phyloP scores from a whole-genome alignment of 768 basidiomycete species.

The Auricularia cornea region DNA sequence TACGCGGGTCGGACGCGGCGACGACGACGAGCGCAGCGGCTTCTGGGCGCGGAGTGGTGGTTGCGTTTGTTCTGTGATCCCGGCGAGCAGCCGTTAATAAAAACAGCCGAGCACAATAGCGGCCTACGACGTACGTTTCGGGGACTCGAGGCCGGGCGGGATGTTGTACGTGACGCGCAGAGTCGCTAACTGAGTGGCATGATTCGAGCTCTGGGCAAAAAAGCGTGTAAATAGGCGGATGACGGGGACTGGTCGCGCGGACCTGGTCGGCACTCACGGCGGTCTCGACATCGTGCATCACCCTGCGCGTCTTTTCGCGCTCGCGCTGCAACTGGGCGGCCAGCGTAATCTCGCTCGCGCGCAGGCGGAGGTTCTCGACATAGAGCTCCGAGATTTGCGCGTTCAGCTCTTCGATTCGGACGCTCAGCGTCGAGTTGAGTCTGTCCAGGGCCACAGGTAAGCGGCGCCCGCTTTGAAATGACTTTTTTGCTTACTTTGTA shows the following conservation, averaged over 20 bases:
- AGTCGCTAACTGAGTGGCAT: not conserved
- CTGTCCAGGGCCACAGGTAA: constrained; percentile 26
- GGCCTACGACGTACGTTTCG: too few species aligned
- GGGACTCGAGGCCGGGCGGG: not conserved
- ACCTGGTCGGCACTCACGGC: constrained; percentile 39
- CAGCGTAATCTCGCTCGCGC: constrained; percentile 72
- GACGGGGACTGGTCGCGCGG: too few species aligned
- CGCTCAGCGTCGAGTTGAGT: constrained; percentile 77
- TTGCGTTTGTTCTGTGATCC: not conserved
- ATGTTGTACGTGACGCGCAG: not conserved
- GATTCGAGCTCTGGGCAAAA: not conserved
- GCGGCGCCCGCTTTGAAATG: not conserved
- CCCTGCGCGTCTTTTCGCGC: constrained; percentile 64
- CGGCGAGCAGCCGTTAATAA: too few species aligned
- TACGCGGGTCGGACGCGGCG: not conserved
- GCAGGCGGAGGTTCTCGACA: constrained; percentile 73
- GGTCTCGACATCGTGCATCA: constrained; percentile 65
- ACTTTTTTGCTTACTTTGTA: constrained; percentile 45
- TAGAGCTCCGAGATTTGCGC: constrained; percentile 74
- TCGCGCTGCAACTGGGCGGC: constrained; percentile 71
- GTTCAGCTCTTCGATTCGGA: constrained; percentile 78
- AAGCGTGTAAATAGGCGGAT: not conserved
- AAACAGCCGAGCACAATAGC: too few species aligned
- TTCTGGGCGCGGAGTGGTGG: not conserved
- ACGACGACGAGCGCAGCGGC: not conserved